Evolutionary conservation across 2,329 filamentous ascomycete genomes (phyloP), one percentile per base, ranked within the genome.

Genomic region (Aspergillus pseudoterreus): DNA sequence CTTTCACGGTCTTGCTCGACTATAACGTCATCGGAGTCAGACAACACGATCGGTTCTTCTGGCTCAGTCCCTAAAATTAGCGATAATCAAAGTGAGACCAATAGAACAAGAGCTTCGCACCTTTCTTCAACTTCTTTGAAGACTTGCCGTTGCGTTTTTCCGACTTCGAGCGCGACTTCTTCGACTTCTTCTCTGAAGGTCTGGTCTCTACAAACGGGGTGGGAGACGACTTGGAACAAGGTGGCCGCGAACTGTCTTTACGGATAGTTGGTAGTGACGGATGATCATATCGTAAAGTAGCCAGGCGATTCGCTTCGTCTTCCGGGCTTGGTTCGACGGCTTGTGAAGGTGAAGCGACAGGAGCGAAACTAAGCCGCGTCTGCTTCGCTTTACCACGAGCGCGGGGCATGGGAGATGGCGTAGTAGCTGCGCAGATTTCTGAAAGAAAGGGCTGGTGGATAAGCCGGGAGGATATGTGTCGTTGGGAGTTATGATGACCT

Each of bases 361-460:
- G 61, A 10, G 70, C 65, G 56, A 76, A 76, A n/a, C 70, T 58
- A 36, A 77, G 67, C 44, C 70, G 71, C 46, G 73, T 72, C 60
- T 77, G 74, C 57, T 71, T 71, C 47, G 53, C 55, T 56, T 68
- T 69, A 42, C 57, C 56, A 42, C 59, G 56, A 47, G 58, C 65
- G 59, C 65, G 64, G 53, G 67, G 63, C 68, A 70, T 70, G 10
- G 22, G 45, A 45, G 51, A 45, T 48, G 45, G 49, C 30, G 44
- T 47, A 39, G 24, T 15, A 19, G 15, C 38, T 39, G 19, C 10
- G 27, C 14, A 35, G 11, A 12, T 6, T 38, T 22, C 42, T n/a
- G 21, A 12, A 30, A 36, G 6, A 48, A 43, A 15, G 9, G 39
- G 39, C 24, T 4, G 39, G 15, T 42, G 2, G 19, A 6, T 17